Evolutionary conservation across 2,329 filamentous ascomycete species (phyloP), one percentile per base, ranked within the genome.

Genomic region (Colletotrichum cereale): DNA sequence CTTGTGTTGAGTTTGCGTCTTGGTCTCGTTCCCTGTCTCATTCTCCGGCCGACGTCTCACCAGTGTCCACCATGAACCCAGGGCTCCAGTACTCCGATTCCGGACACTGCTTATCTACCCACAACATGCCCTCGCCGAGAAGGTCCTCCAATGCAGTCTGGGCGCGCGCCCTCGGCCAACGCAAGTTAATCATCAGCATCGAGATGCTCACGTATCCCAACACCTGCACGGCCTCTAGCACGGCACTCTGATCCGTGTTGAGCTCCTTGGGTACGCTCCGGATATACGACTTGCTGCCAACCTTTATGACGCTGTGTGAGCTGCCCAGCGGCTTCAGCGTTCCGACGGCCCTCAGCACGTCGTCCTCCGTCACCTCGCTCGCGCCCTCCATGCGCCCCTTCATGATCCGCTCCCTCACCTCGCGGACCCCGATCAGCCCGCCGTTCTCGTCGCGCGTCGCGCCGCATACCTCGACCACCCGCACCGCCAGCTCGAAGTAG

Each of bases 41-140:
- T 36, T 50, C 63, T 34, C 72, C 74, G 57, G 73, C 77, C 31
- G 69, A 55, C 44, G 75, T 68, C 40, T 73, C 75, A 16, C 79
- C 80, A 21, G 79, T 76, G 50, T 85, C 85, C 2, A 86, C 80
- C 85, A 95, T 93, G 73, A 93, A 93, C 0, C 91, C 90, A 0
- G 93, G 93, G 71, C 90, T 93, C 96, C 96, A 99, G 77, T 98
- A 99, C 82, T 98, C 95, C 81, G 91, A 95, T 83, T 98, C 96
- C 11, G 89, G 86, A 12, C 84, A 91, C 83, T 98, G 95, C 75
- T 89, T 90, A 81, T 99, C 96, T 7, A 98, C 90, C 96, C 96
- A 99, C 18, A 99, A 89, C 85, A 99, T 89, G 63, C 95, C 94
- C 77, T 97, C 94, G 0, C 92, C 91, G 62, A 98, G 86, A 42